Evolutionary conservation across 169 alveolate species (phyloP).

Genomic region (Eimeria praecox): DNA sequence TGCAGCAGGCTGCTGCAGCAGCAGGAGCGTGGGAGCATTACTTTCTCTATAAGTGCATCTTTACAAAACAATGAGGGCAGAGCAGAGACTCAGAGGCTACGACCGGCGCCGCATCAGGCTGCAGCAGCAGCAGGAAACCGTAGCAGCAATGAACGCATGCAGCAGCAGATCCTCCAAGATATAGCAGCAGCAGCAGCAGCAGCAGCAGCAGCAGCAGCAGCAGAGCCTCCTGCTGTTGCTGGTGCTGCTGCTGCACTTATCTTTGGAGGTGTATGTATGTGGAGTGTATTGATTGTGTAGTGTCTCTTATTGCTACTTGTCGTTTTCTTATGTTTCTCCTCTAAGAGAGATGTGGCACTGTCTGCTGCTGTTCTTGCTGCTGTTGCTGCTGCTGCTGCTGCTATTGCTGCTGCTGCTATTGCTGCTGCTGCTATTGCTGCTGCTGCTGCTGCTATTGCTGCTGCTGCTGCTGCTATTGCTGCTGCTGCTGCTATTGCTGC

Average conservation of each 20-base stretch:
- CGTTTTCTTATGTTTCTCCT: neutral
- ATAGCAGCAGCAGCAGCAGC: neutral
- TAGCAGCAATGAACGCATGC: too few relatives aligned
- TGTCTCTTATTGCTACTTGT: neutral
- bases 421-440: constrained; percentile 85
- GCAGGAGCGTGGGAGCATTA: too few relatives aligned
- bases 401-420: neutral
- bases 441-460: constrained; percentile 95
- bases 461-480: too few relatives aligned
- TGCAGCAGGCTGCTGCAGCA: too few relatives aligned
- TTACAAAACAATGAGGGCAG: too few relatives aligned
- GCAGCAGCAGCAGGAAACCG: neutral
- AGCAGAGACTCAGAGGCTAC: neutral
- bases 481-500: too few relatives aligned
- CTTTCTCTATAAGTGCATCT: too few relatives aligned
- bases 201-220: neutral
- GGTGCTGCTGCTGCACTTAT: neutral
- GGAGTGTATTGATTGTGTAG: neutral
- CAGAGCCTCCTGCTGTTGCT: neutral
- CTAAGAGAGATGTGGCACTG: neutral
- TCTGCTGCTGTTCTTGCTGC: neutral
- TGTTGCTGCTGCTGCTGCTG: neutral
- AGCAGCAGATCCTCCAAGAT: too few relatives aligned
- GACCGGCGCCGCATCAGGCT: constrained; percentile 18
- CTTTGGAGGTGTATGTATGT: neutral